Evolutionary conservation across 345 rosid species (phyloP).

Genomic region (Aquilaria malaccensis): DNA sequence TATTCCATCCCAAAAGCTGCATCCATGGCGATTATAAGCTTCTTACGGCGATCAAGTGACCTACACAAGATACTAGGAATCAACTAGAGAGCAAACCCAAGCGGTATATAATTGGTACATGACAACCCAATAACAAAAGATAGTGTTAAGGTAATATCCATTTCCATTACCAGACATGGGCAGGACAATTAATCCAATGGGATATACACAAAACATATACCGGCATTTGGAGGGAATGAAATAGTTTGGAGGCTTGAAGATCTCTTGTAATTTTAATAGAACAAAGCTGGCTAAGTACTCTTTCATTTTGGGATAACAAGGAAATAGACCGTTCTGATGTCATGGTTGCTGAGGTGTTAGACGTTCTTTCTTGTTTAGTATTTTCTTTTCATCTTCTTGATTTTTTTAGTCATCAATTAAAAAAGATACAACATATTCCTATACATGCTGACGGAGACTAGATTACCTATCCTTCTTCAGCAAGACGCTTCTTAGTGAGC

Average conservation of each 20-base stretch:
- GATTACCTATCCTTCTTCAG: slow-evolving; percentile 50
- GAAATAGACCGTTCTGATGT: no score
- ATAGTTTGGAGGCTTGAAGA: no score
- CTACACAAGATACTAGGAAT: slow-evolving; percentile 24
- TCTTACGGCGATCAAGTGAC: slow-evolving; percentile 41
- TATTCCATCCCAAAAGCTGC: slow-evolving; percentile 85
- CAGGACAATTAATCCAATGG: no score
- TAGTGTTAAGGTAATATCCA: not conserved
- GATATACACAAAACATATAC: no score
- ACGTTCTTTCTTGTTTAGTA: no score
- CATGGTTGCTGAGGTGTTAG: no score
- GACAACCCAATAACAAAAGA: not conserved
- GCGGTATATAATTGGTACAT: not conserved
- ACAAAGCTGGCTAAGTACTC: no score
- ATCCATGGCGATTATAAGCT: slow-evolving; percentile 62
- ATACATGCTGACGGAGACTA: not conserved
- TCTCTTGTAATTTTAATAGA: no score
- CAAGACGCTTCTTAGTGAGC: slow-evolving; percentile 64
- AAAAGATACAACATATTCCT: not conserved
- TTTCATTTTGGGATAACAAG: no score
- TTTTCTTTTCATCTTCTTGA: no score
- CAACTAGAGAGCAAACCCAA: slow-evolving; percentile 5
- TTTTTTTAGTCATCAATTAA: not conserved
- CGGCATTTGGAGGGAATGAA: no score
- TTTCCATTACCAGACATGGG: no score